phyloP scores from a whole-genome alignment of 2,329 filamentous ascomycete genomes.

The Uncinocarpus reesii region DNA sequence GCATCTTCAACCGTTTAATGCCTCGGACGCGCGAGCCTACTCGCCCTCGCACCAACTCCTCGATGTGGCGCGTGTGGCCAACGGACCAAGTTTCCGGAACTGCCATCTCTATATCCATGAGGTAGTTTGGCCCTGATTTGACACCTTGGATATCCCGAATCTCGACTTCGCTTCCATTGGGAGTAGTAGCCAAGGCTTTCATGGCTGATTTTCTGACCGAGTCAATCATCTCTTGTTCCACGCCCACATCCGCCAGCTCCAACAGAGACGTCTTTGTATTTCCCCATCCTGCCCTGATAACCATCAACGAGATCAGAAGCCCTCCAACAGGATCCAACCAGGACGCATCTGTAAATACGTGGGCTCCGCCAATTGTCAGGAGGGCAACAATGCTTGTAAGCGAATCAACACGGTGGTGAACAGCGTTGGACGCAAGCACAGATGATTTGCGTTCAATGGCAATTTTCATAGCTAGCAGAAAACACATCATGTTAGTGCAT shows the following conservation, averaged over 20 bases:
- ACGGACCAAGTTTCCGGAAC: slow-evolving; percentile 70
- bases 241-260: slow-evolving; percentile 81
- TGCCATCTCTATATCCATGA: slow-evolving; percentile 78
- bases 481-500: slow-evolving; percentile 1
- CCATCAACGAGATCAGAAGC: slow-evolving; percentile 82
- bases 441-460: slow-evolving; percentile 89
- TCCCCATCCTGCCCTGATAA: slow-evolving; percentile 76
- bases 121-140: slow-evolving; percentile 93
- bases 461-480: slow-evolving; percentile 71
- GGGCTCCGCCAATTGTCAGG: slow-evolving; percentile 77
- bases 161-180: slow-evolving; percentile 51
- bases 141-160: slow-evolving; percentile 73
- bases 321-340: slow-evolving; percentile 95
- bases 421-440: slow-evolving; percentile 86
- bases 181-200: slow-evolving; percentile 48
- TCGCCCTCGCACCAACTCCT: slow-evolving; percentile 60
- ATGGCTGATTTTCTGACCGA: slow-evolving; percentile 58
- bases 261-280: slow-evolving; percentile 75
- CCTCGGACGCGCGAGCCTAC: slow-evolving; percentile 72
- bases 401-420: slow-evolving; percentile 94
- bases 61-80: slow-evolving; percentile 56
- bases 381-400: slow-evolving; percentile 90
- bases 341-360: slow-evolving; percentile 70
- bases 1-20: slow-evolving; percentile 69
- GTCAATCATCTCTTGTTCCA: slow-evolving; percentile 72